Base-by-base conservation (phyloP, 495 filamentous ascomycete species). In the Aspergillus carlsbadensis region DNA sequence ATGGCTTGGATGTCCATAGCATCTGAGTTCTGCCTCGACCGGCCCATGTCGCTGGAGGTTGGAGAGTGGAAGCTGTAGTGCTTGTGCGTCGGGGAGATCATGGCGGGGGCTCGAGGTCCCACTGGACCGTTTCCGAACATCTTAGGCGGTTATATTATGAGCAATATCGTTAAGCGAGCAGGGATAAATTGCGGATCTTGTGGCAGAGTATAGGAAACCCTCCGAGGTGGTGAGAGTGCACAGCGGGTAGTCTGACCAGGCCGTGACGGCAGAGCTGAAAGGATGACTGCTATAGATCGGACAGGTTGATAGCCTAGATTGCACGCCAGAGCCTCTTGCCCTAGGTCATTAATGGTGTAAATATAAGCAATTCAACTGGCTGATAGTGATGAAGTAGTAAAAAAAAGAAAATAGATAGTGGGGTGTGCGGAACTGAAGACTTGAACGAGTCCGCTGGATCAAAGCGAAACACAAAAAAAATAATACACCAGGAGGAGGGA, bases 1-100 rank as follows among this genome's bases (percentile, higher is more conserved):
- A 77, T 68, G 41, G 57, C 59, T 43, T 76, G 69, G 50, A 77
- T 70, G 22, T 76, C 73, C 74, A 77, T 77, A 3, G 73, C 72
- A 7, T 73, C 70, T 6, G 74, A 77, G 8, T 72, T 71, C 47
- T 75, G 69, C 43, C 74, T 66, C 13, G 71, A 70, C 3, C 66
- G 65, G 20, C 53, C 61, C 21, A 63, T 58, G 6, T 75, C 70
- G 46, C 66, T 70, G 22, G 65, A 43, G 2, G 62, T 56, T 6
- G 71, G 58, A 5, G 68, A 67, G 21, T 66, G 63, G 35, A 71
- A 70, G 35, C 62, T 58, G 58, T 71, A 68, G 42, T 67, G 65
- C 29, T 68, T 56, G 50, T 55, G 42, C 15, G 59, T 8, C 14
- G 65, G 58, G 6, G 60, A 56, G 8, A 59, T 54, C 61, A 64